These are phyloP conservation scores for Colletotrichum salicis DNA, from an alignment of 2,329 filamentous ascomycete species.

Conservation along the genomic window DNA sequence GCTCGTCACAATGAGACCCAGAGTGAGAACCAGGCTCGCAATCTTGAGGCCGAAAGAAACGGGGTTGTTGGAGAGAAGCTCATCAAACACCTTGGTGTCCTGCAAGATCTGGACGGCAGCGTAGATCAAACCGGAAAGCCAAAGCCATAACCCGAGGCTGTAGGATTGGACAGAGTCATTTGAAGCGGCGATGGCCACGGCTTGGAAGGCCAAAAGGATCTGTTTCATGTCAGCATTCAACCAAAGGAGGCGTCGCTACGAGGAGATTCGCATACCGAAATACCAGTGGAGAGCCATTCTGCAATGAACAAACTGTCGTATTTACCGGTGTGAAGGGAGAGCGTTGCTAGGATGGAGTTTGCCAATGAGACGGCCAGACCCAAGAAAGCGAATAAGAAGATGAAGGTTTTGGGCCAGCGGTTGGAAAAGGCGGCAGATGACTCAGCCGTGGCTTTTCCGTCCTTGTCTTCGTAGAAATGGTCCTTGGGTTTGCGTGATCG, in stretches of 20 bases:
- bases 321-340: slow-evolving; percentile 38
- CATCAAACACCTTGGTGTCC: slow-evolving; percentile 51
- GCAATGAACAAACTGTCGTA: slow-evolving; percentile 57
- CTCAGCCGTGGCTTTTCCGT: slow-evolving; percentile 75
- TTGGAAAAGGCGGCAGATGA: slow-evolving; percentile 72
- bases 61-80: slow-evolving; percentile 45
- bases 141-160: slow-evolving; percentile 62
- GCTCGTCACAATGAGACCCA: slow-evolving; percentile 60
- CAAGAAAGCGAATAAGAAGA: slow-evolving; percentile 63
- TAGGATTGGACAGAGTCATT: slow-evolving; percentile 64
- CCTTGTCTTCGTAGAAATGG: slow-evolving; percentile 72
- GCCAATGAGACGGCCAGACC: slow-evolving; percentile 68
- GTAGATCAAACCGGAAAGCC: slow-evolving; percentile 59
- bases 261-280: slow-evolving; percentile 69
- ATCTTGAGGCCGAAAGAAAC: slow-evolving; percentile 57
- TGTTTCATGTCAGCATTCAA: slow-evolving; percentile 8
- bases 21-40: slow-evolving; percentile 55
- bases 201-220: slow-evolving; percentile 61
- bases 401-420: slow-evolving; percentile 63
- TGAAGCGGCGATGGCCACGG: slow-evolving; percentile 58
- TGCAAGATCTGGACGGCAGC: slow-evolving; percentile 57
- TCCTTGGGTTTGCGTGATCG: slow-evolving; percentile 49
- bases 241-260: no score
- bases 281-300: slow-evolving; percentile 68
- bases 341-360: slow-evolving; percentile 63